Base-by-base conservation (phyloP, 2,329 filamentous ascomycete genomes). In the Periconia sp. region DNA sequence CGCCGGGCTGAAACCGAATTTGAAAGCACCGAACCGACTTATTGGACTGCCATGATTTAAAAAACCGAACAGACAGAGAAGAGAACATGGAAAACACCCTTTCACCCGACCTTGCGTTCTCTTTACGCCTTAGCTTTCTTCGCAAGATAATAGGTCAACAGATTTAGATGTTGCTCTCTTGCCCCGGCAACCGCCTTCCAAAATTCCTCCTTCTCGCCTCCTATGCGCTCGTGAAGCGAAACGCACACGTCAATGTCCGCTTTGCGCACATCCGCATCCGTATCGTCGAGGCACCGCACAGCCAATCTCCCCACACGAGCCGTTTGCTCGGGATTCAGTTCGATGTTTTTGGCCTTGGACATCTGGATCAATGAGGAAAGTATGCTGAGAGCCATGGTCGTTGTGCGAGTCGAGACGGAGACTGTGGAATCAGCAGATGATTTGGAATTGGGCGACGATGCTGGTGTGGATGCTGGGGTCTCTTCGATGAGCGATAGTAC, bases 91-190 rank as follows among this genome's bases (percentile, higher is more conserved):
- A 19, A n/a, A 41, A 37, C 15, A 37, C 3, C 11, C 33, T 37
- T 23, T 18, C n/a, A 3, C 11, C 10, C 30, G 17, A 18, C 18
- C 10, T 37, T 18, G 18, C 8, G 6, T 37, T 37, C 33, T 37
- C 27, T 10, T 43, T 65, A 70, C 53, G 60, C 62, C 51, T 62
- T 68, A 30, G 56, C 61, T 45, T 64, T 63, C 61, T 72, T 73
- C 2, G 89, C 89, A 65, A 92, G 87, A 71, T 92, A 92, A 69
- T 92, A 92, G 10, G 88, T 92, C 63, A 92, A 86, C 56, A 92
- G 72, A 61, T 87, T 91, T 77, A 91, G 84, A 19, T 88, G 85
- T 59, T 90, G 88, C 59, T 91, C 88, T 65, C 84, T 82, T 31
- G 89, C 80, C 0, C 76, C 77, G 53, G 79, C 83, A 63, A 92